Evolutionary conservation across 306 rosid species (phyloP).

Genomic region (Vachellia collinsii): DNA sequence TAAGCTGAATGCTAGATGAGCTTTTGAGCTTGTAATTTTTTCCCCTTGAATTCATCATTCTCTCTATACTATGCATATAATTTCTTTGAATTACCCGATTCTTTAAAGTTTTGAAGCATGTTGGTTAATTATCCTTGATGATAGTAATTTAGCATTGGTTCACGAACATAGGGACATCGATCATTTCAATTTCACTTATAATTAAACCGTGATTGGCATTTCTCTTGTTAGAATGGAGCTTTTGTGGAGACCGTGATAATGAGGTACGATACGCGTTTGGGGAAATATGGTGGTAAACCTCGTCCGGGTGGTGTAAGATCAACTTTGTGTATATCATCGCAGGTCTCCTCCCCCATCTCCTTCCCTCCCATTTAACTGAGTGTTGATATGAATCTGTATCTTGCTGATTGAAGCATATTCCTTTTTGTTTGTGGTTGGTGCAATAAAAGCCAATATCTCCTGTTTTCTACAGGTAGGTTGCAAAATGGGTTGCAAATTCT

Average conservation of each 20-base stretch:
- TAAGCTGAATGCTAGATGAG: background rate
- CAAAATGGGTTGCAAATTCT: slow-evolving; percentile 97
- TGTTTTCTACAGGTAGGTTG: slow-evolving; percentile 72
- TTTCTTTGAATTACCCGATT: background rate
- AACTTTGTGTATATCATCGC: slow-evolving; percentile 89
- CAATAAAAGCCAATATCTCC: background rate
- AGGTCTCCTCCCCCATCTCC: slow-evolving; percentile 47
- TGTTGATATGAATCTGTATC: background rate
- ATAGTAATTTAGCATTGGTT: background rate
- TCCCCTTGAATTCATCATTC: background rate
- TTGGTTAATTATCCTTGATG: background rate
- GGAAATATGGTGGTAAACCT: slow-evolving; percentile 77
- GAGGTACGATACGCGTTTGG: slow-evolving; percentile 84
- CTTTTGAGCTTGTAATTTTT: background rate
- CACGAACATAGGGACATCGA: background rate
- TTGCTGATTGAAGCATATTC: background rate
- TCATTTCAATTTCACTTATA: background rate
- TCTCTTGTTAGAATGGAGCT: slow-evolving; percentile 58
- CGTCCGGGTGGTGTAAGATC: slow-evolving; percentile 82
- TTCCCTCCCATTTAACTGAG: background rate
- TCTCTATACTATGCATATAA: background rate
- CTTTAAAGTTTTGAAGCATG: background rate
- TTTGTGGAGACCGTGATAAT: slow-evolving; percentile 90
- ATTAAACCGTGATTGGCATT: background rate
- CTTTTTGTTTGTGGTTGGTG: background rate